Conservation (phyloP, 495 filamentous ascomycete genomes). For the Aspergillus saccharolyticus region DNA sequence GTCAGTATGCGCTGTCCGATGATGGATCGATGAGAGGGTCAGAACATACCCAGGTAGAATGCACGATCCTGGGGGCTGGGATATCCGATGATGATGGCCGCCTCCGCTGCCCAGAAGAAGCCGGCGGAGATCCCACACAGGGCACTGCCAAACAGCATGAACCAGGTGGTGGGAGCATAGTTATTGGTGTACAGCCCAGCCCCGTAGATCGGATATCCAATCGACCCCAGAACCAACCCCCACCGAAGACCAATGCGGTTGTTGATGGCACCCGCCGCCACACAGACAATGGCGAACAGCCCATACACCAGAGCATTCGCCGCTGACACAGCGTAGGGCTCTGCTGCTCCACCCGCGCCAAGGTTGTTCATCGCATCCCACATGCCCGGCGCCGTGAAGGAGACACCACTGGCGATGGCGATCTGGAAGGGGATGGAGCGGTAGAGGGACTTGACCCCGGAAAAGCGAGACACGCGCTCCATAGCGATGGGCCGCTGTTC, state of each 20-base stretch:
- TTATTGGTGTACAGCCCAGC: conserved; percentile 64
- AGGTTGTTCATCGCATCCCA: conserved; percentile 35
- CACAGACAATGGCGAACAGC: conserved; percentile 29
- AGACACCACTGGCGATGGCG: conserved; percentile 29
- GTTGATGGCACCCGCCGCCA: conserved; percentile 31
- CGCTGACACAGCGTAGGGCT: conserved; percentile 31
- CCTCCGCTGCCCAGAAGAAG: conserved; percentile 63
- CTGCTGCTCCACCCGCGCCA: conserved; percentile 30
- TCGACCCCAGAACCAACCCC: conserved; percentile 53
- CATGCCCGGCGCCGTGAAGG: conserved; percentile 33
- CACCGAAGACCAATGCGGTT: conserved; percentile 56
- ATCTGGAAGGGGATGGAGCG: conserved; percentile 27
- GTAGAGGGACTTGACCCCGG: neutral
- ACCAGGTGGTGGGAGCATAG: conserved; percentile 56
- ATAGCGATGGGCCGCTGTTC: neutral
- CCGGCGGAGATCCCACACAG: conserved; percentile 60
- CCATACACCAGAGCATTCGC: conserved; percentile 32
- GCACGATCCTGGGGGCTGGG: conserved; percentile 56
- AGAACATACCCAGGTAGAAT: conserved; percentile 28
- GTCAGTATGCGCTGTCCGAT: neutral
- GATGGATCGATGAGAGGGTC: neutral
- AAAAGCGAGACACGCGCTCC: neutral
- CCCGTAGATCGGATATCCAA: conserved; percentile 35
- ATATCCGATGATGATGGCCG: conserved; percentile 61
- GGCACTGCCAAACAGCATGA: conserved; percentile 58